These are phyloP conservation scores for Orbilia brochopaga DNA, from an alignment of 2,329 filamentous ascomycete species.

Conservation along the genomic window DNA sequence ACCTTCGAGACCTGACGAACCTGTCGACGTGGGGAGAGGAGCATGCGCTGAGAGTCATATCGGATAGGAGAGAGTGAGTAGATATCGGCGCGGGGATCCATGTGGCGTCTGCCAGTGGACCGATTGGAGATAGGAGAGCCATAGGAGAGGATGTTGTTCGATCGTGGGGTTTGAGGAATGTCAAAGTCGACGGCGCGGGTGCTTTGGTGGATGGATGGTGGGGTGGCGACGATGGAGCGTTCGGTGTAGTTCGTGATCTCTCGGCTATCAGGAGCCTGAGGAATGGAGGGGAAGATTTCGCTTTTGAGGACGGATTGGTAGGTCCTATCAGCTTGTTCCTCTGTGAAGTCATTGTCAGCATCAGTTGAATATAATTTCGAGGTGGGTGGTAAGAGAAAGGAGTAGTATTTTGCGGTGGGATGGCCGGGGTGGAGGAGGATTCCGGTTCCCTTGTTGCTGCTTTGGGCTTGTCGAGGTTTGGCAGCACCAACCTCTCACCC, in stretches of 20 bases:
- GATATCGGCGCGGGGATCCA: constrained; percentile 88
- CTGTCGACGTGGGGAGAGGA: constrained; percentile 86
- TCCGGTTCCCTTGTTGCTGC: constrained; percentile 8
- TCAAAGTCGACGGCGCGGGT: constrained; percentile 51
- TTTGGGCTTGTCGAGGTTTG: constrained; percentile 7
- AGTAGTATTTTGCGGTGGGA: constrained; percentile 3
- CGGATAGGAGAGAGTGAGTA: constrained; percentile 95
- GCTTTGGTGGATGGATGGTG: constrained; percentile 52
- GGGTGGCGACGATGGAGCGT: constrained; percentile 49
- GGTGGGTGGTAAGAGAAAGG: background rate
- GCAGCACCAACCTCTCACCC: constrained; percentile 16
- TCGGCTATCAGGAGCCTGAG: constrained; percentile 68
- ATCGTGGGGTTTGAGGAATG: constrained; percentile 84
- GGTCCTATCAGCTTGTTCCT: constrained; percentile 91
- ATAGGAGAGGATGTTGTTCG: constrained; percentile 96
- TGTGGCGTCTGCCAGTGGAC: constrained; percentile 86
- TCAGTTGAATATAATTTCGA: constrained; percentile 23
- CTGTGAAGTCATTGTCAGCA: constrained; percentile 58
- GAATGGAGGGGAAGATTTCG: constrained; percentile 92
- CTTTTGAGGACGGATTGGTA: constrained; percentile 86
- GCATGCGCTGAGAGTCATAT: constrained; percentile 88
- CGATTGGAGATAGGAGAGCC: constrained; percentile 67
- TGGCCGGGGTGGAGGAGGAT: constrained; percentile 16
- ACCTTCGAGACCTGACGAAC: constrained; percentile 92
- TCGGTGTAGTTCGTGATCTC: constrained; percentile 49